Evolutionary conservation across 225 moss, liverwort and hornwort species (phyloP).

Genomic region (Sphagnum tenellum): DNA sequence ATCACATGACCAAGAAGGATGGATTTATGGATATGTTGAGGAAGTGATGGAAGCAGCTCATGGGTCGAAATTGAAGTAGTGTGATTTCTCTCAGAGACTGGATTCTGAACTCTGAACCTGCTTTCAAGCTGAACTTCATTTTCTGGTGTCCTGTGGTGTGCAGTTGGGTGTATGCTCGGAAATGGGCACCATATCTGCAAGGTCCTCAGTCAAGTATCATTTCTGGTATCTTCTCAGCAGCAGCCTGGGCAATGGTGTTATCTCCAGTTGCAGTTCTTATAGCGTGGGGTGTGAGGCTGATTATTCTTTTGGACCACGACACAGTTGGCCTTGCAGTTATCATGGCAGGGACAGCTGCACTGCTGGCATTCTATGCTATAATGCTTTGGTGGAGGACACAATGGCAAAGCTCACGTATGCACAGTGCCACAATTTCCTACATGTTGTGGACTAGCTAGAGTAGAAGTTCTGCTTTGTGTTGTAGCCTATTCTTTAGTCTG

Average conservation of each 20-base stretch:
- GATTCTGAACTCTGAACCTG: too few relatives aligned
- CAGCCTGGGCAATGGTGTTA: slow-evolving; percentile 79
- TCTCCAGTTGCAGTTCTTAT: slow-evolving; percentile 86
- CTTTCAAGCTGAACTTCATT: background rate
- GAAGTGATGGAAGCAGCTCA: background rate
- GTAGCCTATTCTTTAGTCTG: too few relatives aligned
- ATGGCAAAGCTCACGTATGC: slow-evolving; percentile 97
- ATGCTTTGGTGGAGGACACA: slow-evolving; percentile 99
- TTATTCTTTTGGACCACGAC: slow-evolving; percentile 78
- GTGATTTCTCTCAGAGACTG: too few relatives aligned
- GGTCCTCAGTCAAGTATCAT: slow-evolving; percentile 82
- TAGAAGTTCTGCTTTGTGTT: background rate
- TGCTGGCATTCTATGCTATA: slow-evolving; percentile 95
- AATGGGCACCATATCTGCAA: slow-evolving; percentile 90
- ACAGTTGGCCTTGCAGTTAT: slow-evolving; percentile 95
- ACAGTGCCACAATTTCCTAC: too few relatives aligned
- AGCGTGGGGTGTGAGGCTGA: slow-evolving; percentile 72
- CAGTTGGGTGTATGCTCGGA: slow-evolving; percentile 99
- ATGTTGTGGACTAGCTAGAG: background rate
- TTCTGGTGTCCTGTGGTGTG: slow-evolving; percentile 15
- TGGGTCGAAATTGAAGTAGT: too few relatives aligned
- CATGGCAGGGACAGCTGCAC: slow-evolving; percentile 93
- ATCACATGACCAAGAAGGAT: too few relatives aligned
- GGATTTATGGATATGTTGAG: too few relatives aligned
- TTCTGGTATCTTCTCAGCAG: slow-evolving; percentile 63